phyloP scores from a whole-genome alignment of 306 rosid species.

The Coriaria nepalensis region DNA sequence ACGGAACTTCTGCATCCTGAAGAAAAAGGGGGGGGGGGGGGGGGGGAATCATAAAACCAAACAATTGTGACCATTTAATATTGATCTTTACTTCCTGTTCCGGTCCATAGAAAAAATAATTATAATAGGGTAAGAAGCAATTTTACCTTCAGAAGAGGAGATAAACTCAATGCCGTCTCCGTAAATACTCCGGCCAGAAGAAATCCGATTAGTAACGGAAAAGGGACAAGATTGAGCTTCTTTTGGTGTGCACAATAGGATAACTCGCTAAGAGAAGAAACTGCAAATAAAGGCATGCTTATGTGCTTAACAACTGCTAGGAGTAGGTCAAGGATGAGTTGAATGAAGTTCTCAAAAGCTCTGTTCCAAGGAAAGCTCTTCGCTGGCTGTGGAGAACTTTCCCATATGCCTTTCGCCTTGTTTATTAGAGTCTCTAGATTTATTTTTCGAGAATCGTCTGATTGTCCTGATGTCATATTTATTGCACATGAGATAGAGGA shows the following conservation, averaged over 20 bases:
- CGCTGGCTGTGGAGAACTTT: conserved; percentile 63
- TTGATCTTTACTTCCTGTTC: too few species aligned
- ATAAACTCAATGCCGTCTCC: conserved; percentile 44
- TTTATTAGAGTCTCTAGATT: conserved; percentile 26
- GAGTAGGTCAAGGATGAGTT: conserved; percentile 51
- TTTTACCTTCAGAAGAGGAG: conserved; percentile 62
- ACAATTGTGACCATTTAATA: too few species aligned
- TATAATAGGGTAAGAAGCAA: not conserved
- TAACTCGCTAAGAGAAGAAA: conserved; percentile 74
- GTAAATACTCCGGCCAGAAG: conserved; percentile 54
- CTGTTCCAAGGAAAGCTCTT: conserved; percentile 69
- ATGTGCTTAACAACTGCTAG: conserved; percentile 58
- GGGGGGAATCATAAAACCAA: too few species aligned
- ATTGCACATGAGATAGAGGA: conserved; percentile 31
- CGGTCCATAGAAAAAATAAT: not conserved
- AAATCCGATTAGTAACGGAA: conserved; percentile 55
- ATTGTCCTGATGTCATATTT: conserved; percentile 58
- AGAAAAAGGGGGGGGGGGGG: too few species aligned
- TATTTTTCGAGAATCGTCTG: conserved; percentile 35
- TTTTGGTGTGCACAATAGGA: conserved; percentile 73
- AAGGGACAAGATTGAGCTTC: conserved; percentile 57
- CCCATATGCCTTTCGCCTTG: conserved; percentile 57
- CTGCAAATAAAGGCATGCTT: conserved; percentile 43
- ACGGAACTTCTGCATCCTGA: conserved; percentile 85
- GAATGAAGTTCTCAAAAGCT: conserved; percentile 55